Percentiles rank a stretch among this genome's conserved stretches.
Conservation (phyloP, 148 eudicot genomes). For the Rhododendron henanense region DNA sequence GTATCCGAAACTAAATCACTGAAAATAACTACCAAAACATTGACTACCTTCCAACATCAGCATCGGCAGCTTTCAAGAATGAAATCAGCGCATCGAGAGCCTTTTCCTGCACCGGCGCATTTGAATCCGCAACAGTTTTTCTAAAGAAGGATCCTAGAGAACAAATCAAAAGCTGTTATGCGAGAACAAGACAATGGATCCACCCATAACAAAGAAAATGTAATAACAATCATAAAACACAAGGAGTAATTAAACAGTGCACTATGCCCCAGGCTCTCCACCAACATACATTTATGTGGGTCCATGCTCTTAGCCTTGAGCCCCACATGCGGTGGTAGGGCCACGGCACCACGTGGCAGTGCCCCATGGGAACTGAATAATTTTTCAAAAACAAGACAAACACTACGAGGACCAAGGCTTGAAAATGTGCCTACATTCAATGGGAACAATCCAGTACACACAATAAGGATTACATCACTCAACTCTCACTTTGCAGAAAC, state of each 20-base stretch:
- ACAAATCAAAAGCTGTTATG: constrained; percentile 5
- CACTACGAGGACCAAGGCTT: background rate
- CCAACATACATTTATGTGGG: background rate
- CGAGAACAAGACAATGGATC: background rate
- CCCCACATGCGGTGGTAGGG: background rate
- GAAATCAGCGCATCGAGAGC: constrained; percentile 91
- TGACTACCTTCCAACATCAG: constrained; percentile 78
- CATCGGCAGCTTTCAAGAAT: constrained; percentile 79
- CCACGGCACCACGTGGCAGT: background rate
- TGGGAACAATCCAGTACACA: background rate
- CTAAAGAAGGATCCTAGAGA: constrained; percentile 63
- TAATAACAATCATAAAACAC: background rate
- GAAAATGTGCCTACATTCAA: background rate
- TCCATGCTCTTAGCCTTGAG: background rate
- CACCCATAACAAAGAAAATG: background rate
- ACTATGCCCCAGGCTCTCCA: background rate
- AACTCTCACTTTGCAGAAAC: background rate
- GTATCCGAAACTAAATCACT: background rate
- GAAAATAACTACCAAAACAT: background rate
- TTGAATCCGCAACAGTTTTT: constrained; percentile 86
- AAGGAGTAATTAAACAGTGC: background rate
- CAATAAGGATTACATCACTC: background rate
- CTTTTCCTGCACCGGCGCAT: constrained; percentile 98
- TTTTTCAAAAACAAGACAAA: background rate
- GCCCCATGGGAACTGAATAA: background rate